These are phyloP conservation scores for Aspergillus hiratsukae DNA, from an alignment of 2,329 filamentous ascomycete genomes.

Conservation along the genomic window DNA sequence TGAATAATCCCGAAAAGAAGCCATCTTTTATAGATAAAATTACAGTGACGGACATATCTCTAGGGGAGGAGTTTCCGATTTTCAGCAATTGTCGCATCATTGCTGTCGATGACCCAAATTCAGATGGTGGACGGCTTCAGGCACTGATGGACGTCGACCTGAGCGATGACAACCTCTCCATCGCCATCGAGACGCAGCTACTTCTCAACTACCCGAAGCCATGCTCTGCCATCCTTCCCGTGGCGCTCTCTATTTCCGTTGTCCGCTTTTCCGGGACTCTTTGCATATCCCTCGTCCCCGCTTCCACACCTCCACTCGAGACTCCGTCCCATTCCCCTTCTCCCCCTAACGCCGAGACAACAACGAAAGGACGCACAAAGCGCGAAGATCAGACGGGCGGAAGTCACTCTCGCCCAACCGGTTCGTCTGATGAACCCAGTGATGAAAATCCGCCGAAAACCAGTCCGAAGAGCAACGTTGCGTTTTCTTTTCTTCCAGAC, in stretches of 20 bases:
- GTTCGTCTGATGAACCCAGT: neutral
- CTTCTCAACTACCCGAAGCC: conserved; percentile 93
- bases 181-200: conserved; percentile 90
- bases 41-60: conserved; percentile 82
- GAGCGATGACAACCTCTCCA: conserved; percentile 83
- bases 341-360: conserved; percentile 20
- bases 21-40: conserved; percentile 94
- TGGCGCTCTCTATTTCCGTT: conserved; percentile 85
- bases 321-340: conserved; percentile 30
- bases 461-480: conserved; percentile 76
- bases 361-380: conserved; percentile 2
- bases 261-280: conserved; percentile 93
- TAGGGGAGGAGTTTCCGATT: conserved; percentile 97
- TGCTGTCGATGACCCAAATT: conserved; percentile 59
- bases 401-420: neutral
- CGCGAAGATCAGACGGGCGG: conserved; percentile 11
- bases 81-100: conserved; percentile 98
- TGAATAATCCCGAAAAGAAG: conserved; percentile 82
- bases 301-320: conserved; percentile 38
- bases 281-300: conserved; percentile 87
- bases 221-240: conserved; percentile 80
- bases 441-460: conserved; percentile 24
- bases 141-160: conserved; percentile 96
- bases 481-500: conserved; percentile 75
- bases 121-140: conserved; percentile 73